Base-by-base conservation (phyloP, 1,139 yeast species). In the Ogataea hybrid region DNA sequence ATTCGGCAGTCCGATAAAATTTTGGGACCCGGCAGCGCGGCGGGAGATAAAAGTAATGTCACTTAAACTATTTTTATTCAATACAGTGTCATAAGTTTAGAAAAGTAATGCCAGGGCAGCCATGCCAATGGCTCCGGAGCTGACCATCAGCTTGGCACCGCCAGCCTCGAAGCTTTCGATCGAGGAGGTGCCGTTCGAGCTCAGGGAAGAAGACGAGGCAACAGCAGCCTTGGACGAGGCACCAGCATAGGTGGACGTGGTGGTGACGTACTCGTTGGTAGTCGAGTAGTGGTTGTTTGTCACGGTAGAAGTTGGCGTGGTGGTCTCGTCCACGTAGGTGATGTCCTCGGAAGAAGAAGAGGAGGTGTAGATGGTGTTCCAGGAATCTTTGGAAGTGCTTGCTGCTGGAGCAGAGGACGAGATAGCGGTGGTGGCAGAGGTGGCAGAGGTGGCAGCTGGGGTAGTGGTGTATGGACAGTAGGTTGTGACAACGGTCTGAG, bases 21-120 rank as follows among this genome's bases (percentile, higher is more conserved):
- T 5, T 11, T 3, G n/a, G n/a, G 14, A 10, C 27, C 27, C 27
- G 27, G 27, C 27, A 11, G n/a, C 27, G 27, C 27, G 21, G 21
- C 9, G 21, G 11, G 27, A 12, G 27, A 11, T 11, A 12, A 25
- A 25, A 11, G 11, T 6, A 25, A 1, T 25, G 5, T 12, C 11
- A 11, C 27, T 12, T 25, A 5, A 25, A 4, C 5, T 11, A 23
- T 7, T 9, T 16, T 34, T 15, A 14, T 29, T 36, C n/a, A 14
- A 18, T 31, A n/a, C 14, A 23, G 10, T 23, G 16, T 20, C 15
- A 27, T 29, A 28, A 17, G n/a, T 32, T 50, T 51, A 56, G 35
- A 54, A 43, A 30, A 56, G 45, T 29, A 47, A 44, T 30, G 58
- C 59, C 34, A 53, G 36, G 43, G 52, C 59, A 30, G 56, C 59